These are phyloP conservation scores for Hygrophoropsis aurantiaca DNA, from an alignment of 768 basidiomycete genomes.

Conservation along the genomic window DNA sequence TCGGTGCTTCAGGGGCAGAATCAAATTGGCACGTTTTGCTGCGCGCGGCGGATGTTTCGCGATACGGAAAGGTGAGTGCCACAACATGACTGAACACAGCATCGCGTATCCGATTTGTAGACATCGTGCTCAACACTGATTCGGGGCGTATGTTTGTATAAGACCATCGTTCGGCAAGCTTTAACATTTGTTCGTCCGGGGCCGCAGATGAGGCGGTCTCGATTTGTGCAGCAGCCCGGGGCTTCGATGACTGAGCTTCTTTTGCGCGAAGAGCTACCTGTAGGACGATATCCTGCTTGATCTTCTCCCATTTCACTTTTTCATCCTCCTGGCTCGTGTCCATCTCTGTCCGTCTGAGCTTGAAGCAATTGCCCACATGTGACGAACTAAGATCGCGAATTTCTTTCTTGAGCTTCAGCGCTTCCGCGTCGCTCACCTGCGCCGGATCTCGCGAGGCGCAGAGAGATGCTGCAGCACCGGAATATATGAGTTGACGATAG, in stretches of 20 bases:
- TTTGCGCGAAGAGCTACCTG: slow-evolving; percentile 75
- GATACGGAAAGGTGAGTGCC: slow-evolving; percentile 47
- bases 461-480: slow-evolving; percentile 38
- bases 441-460: slow-evolving; percentile 27
- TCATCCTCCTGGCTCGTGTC: slow-evolving; percentile 35
- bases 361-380: slow-evolving; percentile 62
- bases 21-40: slow-evolving; percentile 24
- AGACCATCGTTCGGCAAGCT: slow-evolving; percentile 71
- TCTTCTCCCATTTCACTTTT: slow-evolving; percentile 49
- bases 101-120: slow-evolving; percentile 63
- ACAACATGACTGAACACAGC: slow-evolving; percentile 63
- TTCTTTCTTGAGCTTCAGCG: slow-evolving; percentile 69
- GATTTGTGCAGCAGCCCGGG: slow-evolving; percentile 11
- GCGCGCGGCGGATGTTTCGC: slow-evolving; percentile 33
- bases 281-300: slow-evolving; percentile 66
- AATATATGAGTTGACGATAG: slow-evolving; percentile 70
- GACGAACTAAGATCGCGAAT: slow-evolving; percentile 64
- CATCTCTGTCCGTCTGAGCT: slow-evolving; percentile 25
- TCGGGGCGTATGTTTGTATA: slow-evolving; percentile 60
- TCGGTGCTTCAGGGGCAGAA: slow-evolving; percentile 6
- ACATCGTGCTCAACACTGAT: slow-evolving; percentile 58
- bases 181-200: slow-evolving; percentile 55
- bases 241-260: slow-evolving; percentile 33
- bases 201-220: slow-evolving; percentile 25
- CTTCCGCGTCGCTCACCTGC: slow-evolving; percentile 50